phyloP scores from a whole-genome alignment of 2,329 filamentous ascomycete species.

The Sclerotinia sclerotiorum region DNA sequence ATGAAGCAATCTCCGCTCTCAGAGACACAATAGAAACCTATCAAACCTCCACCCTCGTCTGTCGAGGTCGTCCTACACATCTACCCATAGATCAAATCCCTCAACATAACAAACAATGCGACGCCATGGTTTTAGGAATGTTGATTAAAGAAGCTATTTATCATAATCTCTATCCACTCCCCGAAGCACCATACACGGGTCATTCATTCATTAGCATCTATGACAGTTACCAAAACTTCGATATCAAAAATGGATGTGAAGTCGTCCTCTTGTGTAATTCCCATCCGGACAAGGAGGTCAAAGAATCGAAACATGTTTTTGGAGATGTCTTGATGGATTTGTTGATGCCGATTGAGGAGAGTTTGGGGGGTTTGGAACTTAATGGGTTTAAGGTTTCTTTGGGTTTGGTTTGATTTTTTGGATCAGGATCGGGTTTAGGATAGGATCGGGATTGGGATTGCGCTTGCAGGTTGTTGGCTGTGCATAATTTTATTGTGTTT shows the following conservation, averaged over 20 bases:
- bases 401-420: neutral
- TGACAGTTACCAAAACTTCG: slow-evolving; percentile 2
- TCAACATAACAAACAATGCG: slow-evolving; percentile 15
- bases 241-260: slow-evolving; percentile 10
- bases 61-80: neutral
- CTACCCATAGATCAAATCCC: neutral
- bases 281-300: neutral
- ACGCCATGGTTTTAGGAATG: slow-evolving; percentile 15
- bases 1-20: slow-evolving; percentile 9
- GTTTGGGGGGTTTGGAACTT: neutral
- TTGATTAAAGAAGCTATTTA: slow-evolving; percentile 8
- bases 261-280: neutral
- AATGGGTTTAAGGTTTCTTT: slow-evolving; percentile 5
- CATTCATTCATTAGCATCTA: slow-evolving; percentile 6
- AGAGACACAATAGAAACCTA: slow-evolving; percentile 13
- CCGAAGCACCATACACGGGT: slow-evolving; percentile 10
- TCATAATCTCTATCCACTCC: slow-evolving; percentile 12
- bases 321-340: slow-evolving; percentile 7
- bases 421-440: too few species aligned
- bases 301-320: neutral
- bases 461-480: too few species aligned
- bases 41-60: neutral
- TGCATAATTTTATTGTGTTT: too few species aligned
- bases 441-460: neutral
- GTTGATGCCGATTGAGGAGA: neutral